Conservation (phyloP, 129 eudicot species). For the Artemisia argyi region DNA sequence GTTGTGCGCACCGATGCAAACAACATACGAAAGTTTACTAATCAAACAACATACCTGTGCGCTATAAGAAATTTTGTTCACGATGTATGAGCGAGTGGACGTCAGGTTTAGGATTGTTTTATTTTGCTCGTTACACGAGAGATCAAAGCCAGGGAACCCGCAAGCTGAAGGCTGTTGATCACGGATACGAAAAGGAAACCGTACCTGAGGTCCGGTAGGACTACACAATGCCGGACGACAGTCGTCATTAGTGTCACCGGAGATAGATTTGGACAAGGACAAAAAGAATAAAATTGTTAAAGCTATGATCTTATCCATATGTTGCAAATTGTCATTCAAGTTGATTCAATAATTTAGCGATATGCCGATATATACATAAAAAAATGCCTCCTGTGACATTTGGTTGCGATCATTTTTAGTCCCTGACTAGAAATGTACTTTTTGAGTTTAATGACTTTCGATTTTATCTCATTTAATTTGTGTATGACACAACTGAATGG, state of each 20-base stretch:
- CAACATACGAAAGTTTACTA: too few relatives aligned
- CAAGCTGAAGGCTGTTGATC: conserved; percentile 36
- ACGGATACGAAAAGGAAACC: conserved; percentile 54
- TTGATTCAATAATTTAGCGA: neutral
- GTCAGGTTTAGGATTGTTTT: conserved; percentile 41
- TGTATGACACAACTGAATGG: too few relatives aligned
- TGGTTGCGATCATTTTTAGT: too few relatives aligned
- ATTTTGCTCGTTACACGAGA: conserved; percentile 43
- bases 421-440: too few relatives aligned
- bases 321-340: neutral
- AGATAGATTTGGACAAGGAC: conserved; percentile 1
- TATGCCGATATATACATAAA: too few relatives aligned
- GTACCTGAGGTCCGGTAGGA: conserved; percentile 40
- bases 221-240: conserved; percentile 41
- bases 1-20: too few relatives aligned
- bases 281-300: conserved; percentile 12
- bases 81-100: conserved; percentile 41
- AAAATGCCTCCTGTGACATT: too few relatives aligned
- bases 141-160: conserved; percentile 61
- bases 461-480: too few relatives aligned
- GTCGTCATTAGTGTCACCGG: conserved; percentile 20
- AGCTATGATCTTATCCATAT: conserved; percentile 21
- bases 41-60: neutral
- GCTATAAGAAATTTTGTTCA: conserved; percentile 42
- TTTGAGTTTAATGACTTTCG: too few relatives aligned